Evolutionary conservation across 768 basidiomycete species (phyloP), one percentile per base, ranked within the genome.

Genomic region (Amanita pseudoporphyria): DNA sequence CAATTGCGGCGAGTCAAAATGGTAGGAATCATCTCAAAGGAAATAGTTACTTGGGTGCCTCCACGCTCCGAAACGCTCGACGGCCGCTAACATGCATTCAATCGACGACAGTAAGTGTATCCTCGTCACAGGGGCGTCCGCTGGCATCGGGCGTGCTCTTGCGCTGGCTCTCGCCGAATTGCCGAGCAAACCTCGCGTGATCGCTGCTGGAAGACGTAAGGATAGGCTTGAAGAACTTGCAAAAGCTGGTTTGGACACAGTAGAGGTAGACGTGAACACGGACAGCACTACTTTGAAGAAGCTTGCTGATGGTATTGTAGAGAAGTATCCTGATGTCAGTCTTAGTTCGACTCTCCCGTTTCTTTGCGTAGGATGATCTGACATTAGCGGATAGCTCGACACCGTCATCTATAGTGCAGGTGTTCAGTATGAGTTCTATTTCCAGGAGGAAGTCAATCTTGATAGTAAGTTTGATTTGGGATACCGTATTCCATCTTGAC

Each of bases 121-220:
- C 53, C 69, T 79, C 46, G 64, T 79, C 50, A 68, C 74, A 41
- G 77, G 78, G n/a, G 78, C 77, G 2, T 79, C 79, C 3, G 64
- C 76, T 26, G 79, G 79, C 28, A 75, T 81, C 28, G 79, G 81
- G 14, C 73, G 77, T 3, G 71, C 72, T 31, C 71, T 82, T 5
- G 78, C 79, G 5, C 65, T 76, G 9, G 67, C 70, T 18, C 65
- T 80, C 37, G 67, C 74, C 26, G 61, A 59, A 24, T 64, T 79
- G 1, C 73, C 76, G 0, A 71, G 70, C 35, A 62, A 67, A 31
- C 78, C 77, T 1, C 67, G 63, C 5, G 75, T 79, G 24, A 71
- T 81, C 40, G 76, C 69, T 19, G 62, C 68, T 13, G 78, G 78
- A 9, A 67, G 78, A 36, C 72, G 78, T 14, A 64, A 72, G 53